These are phyloP conservation scores for Combretum micranthum DNA, from an alignment of 345 rosid species.

Conservation along the genomic window DNA sequence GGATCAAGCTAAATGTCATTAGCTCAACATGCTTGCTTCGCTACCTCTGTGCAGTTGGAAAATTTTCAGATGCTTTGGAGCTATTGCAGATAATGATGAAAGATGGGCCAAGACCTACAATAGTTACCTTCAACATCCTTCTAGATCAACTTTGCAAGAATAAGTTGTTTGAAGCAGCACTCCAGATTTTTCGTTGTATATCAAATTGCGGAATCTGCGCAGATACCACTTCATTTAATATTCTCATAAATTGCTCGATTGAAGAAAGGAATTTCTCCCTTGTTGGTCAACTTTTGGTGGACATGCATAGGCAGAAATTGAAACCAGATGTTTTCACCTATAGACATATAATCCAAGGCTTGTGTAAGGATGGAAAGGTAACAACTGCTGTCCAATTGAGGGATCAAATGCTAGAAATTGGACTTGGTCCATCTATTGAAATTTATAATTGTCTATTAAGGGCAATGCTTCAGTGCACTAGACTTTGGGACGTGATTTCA, in stretches of 20 bases:
- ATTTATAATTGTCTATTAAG: conserved; percentile 19
- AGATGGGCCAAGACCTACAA: conserved; percentile 16
- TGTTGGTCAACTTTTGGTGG: conserved; percentile 13
- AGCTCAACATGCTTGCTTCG: conserved; percentile 24
- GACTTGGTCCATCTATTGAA: conserved; percentile 17
- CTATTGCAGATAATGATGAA: conserved; percentile 17
- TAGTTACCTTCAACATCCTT: conserved; percentile 18
- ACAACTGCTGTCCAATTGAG: conserved; percentile 15
- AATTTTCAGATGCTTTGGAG: conserved; percentile 18
- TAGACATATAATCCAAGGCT: conserved; percentile 11
- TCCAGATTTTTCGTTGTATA: conserved; percentile 5
- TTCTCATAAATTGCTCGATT: conserved; percentile 17
- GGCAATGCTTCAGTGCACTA: conserved; percentile 15
- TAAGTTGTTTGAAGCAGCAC: conserved; percentile 15
- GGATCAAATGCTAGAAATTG: conserved; percentile 16
- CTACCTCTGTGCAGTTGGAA: conserved; percentile 19
- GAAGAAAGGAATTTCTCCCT: conserved; percentile 9
- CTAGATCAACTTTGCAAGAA: conserved; percentile 31
- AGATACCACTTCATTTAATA: conserved; percentile 19
- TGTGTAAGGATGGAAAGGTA: conserved; percentile 20
- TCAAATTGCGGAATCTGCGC: conserved; percentile 9
- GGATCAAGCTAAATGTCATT: conserved; percentile 17
- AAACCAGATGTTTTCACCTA: conserved; percentile 17
- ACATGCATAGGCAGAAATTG: conserved; percentile 17
- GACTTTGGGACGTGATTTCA: conserved; percentile 10